Evolutionary conservation across 768 basidiomycete species (phyloP).

Genomic region (Lactifluus piperatus): DNA sequence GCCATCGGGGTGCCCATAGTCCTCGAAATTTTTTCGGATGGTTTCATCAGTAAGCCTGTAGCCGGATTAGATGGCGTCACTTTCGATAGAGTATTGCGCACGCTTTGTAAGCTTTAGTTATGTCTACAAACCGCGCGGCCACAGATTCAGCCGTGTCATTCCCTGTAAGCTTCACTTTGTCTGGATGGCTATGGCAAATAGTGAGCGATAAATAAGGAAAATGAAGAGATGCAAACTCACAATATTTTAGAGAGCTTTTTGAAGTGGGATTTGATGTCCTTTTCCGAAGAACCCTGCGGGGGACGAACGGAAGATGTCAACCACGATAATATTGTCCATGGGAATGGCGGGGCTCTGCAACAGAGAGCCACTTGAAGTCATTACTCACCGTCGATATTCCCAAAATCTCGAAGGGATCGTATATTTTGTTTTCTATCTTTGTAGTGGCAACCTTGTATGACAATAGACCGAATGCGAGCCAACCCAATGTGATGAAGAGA

Average conservation of each 20-base stretch:
- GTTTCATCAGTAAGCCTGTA: slow-evolving; percentile 81
- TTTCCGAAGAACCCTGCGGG: slow-evolving; percentile 56
- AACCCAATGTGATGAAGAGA: slow-evolving; percentile 56
- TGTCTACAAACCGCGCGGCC: slow-evolving; percentile 76
- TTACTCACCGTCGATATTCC: slow-evolving; percentile 61
- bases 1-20: slow-evolving; percentile 93
- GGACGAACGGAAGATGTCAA: not conserved
- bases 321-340: not conserved
- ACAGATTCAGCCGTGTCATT: slow-evolving; percentile 85
- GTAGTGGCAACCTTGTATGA: slow-evolving; percentile 54
- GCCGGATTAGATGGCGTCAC: not conserved
- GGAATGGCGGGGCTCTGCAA: not conserved
- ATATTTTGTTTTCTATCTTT: slow-evolving; percentile 58
- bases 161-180: slow-evolving; percentile 79
- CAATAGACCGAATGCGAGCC: slow-evolving; percentile 61
- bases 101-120: slow-evolving; percentile 98
- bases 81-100: slow-evolving; percentile 30
- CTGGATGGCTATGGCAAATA: slow-evolving; percentile 68
- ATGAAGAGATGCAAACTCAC: slow-evolving; percentile 34
- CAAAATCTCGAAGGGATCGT: slow-evolving; percentile 92
- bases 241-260: slow-evolving; percentile 85
- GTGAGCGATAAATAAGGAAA: not conserved
- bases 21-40: slow-evolving; percentile 81
- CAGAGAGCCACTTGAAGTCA: not conserved
- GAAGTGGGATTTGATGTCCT: slow-evolving; percentile 93